A percentile compares a stretch with the other conserved stretches of the same genome.
Evolutionary conservation across 2,329 filamentous ascomycete species (phyloP).

Genomic region (Aspergillus sergii): DNA sequence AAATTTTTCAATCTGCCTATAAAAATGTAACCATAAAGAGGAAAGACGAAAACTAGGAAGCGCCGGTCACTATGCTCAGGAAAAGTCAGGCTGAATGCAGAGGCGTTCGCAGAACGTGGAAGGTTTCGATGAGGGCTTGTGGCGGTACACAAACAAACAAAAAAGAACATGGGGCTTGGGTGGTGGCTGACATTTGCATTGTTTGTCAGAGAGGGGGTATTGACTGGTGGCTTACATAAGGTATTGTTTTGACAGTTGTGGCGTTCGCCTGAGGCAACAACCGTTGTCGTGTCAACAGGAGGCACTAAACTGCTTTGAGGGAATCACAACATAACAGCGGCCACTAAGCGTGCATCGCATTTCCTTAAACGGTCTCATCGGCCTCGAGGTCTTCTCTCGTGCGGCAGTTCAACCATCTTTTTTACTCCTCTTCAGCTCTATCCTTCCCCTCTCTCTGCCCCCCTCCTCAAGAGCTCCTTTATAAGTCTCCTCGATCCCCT

Average conservation of each 20-base stretch:
- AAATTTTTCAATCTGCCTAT: background rate
- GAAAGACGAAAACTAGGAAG: no score
- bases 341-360: slow-evolving; percentile 36
- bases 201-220: slow-evolving; percentile 11
- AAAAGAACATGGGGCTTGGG: background rate
- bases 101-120: background rate
- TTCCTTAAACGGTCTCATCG: slow-evolving; percentile 35
- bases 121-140: background rate
- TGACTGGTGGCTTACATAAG: slow-evolving; percentile 13
- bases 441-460: slow-evolving; percentile 8
- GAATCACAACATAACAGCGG: slow-evolving; percentile 45
- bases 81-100: background rate
- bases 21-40: background rate
- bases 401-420: slow-evolving; percentile 16
- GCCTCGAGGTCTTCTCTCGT: slow-evolving; percentile 28
- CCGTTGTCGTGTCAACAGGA: slow-evolving; percentile 44
- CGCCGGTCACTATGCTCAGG: no score
- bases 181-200: slow-evolving; percentile 10
- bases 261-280: slow-evolving; percentile 26
- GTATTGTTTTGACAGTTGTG: slow-evolving; percentile 13
- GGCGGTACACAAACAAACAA: background rate
- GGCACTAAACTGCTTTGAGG: slow-evolving; percentile 34
- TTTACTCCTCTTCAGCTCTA: slow-evolving; percentile 16
- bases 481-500: background rate
- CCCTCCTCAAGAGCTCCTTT: background rate